Conservation (phyloP, 345 rosid species). For the Pelargonium nanum region DNA sequence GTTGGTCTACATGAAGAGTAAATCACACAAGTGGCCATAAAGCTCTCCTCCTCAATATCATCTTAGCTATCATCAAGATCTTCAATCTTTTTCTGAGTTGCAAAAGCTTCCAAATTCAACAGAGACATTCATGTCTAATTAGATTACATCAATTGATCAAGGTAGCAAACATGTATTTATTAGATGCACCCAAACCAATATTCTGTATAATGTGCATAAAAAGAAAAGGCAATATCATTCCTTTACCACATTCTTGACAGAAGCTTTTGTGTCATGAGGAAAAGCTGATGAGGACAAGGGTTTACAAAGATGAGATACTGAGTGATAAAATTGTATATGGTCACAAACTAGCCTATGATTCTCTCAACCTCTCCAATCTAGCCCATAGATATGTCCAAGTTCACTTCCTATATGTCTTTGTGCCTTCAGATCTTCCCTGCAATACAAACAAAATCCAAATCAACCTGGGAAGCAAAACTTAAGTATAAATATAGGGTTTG, state of each 20-base stretch:
- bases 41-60: neutral
- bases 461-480: neutral
- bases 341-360: neutral
- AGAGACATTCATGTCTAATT: no score
- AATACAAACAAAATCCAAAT: no score
- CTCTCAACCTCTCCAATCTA: neutral
- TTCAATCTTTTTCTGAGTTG: neutral
- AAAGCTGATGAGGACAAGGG: neutral
- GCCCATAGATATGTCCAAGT: neutral
- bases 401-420: neutral
- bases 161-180: neutral
- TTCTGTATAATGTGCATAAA: neutral
- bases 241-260: neutral
- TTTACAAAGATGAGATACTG: neutral
- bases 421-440: neutral
- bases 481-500: slow-evolving; percentile 1
- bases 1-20: neutral
- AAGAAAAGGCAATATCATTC: neutral
- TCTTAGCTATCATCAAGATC: neutral
- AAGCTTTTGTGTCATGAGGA: neutral
- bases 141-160: neutral
- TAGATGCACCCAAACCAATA: neutral
- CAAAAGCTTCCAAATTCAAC: no score
- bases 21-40: neutral
- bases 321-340: neutral